phyloP scores from a whole-genome alignment of 345 rosid species.

The Pistacia atlantica region DNA sequence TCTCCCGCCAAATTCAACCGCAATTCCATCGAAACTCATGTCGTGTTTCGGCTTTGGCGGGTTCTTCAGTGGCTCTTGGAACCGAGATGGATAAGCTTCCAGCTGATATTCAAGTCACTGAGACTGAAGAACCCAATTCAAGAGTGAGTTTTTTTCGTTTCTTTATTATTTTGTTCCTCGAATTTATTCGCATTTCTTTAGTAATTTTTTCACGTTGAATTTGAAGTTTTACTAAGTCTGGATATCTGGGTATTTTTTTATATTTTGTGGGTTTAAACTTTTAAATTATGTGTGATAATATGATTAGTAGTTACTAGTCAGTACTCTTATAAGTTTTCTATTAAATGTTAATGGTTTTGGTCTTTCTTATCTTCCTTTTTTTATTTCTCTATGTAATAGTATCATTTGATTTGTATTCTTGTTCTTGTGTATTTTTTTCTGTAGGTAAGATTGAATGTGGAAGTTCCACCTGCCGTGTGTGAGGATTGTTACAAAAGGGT shows the following conservation, averaged over 20 bases:
- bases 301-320: neutral
- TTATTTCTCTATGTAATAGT: neutral
- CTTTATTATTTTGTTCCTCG: neutral
- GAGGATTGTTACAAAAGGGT: conserved; percentile 80
- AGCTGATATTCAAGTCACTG: conserved; percentile 62
- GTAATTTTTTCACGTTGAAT: neutral
- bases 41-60: conserved; percentile 22
- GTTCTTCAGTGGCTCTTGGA: conserved; percentile 42
- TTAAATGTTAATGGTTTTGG: neutral
- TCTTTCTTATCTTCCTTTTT: no score
- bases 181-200: neutral
- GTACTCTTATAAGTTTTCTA: no score
- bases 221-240: neutral
- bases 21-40: conserved; percentile 17
- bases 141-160: conserved; percentile 43
- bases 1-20: conserved; percentile 40
- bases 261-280: neutral
- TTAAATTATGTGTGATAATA: neutral
- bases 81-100: conserved; percentile 63
- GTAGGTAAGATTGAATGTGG: conserved; percentile 73
- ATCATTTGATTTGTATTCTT: neutral
- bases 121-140: conserved; percentile 64
- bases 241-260: neutral
- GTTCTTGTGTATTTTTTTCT: neutral
- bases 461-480: conserved; percentile 71